Percentiles rank a stretch among this genome's conserved stretches.
Conservation (phyloP, 768 basidiomycete genomes). For the Pisolithus sp. region DNA sequence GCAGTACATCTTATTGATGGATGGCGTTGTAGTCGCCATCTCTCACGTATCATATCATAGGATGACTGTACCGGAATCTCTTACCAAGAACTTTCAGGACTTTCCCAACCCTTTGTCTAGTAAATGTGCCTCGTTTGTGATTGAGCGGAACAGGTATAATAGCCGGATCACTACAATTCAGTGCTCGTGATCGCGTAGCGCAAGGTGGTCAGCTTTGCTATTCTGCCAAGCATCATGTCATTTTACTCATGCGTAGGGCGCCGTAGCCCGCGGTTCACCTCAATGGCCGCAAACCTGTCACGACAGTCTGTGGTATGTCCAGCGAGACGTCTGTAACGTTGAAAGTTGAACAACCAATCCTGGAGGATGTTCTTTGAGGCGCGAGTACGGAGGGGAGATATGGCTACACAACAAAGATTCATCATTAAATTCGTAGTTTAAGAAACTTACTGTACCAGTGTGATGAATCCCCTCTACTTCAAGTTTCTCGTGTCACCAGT, state of each 20-base stretch:
- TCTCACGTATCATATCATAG: too few relatives aligned
- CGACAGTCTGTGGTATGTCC: constrained; percentile 41
- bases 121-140: constrained; percentile 9
- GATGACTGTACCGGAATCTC: too few relatives aligned
- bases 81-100: too few relatives aligned
- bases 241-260: constrained; percentile 74
- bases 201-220: constrained; percentile 77
- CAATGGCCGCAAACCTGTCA: neutral
- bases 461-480: constrained; percentile 69
- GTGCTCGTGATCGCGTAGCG: constrained; percentile 27
- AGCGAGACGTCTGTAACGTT: constrained; percentile 69
- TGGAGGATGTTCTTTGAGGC: constrained; percentile 65
- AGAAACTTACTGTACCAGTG: constrained; percentile 72
- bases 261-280: constrained; percentile 51
- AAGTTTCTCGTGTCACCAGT: constrained; percentile 56
- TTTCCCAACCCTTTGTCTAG: neutral
- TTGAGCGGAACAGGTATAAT: constrained; percentile 5
- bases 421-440: neutral
- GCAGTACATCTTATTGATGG: neutral
- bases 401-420: constrained; percentile 37
- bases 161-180: constrained; percentile 10
- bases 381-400: constrained; percentile 79
- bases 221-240: constrained; percentile 58
- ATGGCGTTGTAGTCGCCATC: too few relatives aligned
- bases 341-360: constrained; percentile 83